A percentile compares a stretch with the other conserved stretches of the same genome.
phyloP scores from a whole-genome alignment of 208 protist genomes.

The Leishmania major region DNA sequence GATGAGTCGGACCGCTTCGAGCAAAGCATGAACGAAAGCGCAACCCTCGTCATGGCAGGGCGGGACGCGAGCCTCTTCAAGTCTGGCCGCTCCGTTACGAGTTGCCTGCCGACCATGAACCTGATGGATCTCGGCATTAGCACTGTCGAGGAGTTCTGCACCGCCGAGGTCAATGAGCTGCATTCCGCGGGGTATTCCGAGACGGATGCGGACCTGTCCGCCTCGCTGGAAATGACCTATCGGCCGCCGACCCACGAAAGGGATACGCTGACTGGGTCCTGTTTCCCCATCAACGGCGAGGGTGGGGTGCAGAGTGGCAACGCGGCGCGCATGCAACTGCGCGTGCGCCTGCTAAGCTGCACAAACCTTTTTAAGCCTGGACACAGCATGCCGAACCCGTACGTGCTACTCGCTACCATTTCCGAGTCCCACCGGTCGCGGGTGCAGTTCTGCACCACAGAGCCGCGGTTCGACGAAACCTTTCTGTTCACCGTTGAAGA shows the following conservation, averaged over 20 bases:
- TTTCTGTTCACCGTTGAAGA: slow-evolving; percentile 66
- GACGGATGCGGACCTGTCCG: slow-evolving; percentile 22
- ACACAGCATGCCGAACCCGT: slow-evolving; percentile 58
- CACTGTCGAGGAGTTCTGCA: slow-evolving; percentile 65
- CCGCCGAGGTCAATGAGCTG: slow-evolving; percentile 13
- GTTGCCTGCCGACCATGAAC: slow-evolving; percentile 40
- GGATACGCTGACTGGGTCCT: not conserved
- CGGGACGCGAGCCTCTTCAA: slow-evolving; percentile 16
- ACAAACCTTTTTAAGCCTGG: slow-evolving; percentile 46
- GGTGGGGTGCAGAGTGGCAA: not conserved
- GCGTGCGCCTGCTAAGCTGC: slow-evolving; percentile 72
- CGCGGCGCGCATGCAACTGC: slow-evolving; percentile 31
- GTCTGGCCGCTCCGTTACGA: not conserved
- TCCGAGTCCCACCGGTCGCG: slow-evolving; percentile 57
- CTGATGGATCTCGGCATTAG: slow-evolving; percentile 68
- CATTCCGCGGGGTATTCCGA: slow-evolving; percentile 25
- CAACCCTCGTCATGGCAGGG: not conserved
- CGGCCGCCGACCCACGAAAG: not conserved
- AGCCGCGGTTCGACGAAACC: slow-evolving; percentile 71
- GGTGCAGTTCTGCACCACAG: slow-evolving; percentile 52
- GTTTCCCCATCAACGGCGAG: not conserved
- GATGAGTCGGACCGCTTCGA: slow-evolving; percentile 10
- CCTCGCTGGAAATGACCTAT: slow-evolving; percentile 15
- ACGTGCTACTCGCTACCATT: slow-evolving; percentile 78
- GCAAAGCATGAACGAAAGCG: slow-evolving; percentile 1